Base-by-base conservation (phyloP, 805 yeast genomes). In the Myxozyma mucilagina region DNA sequence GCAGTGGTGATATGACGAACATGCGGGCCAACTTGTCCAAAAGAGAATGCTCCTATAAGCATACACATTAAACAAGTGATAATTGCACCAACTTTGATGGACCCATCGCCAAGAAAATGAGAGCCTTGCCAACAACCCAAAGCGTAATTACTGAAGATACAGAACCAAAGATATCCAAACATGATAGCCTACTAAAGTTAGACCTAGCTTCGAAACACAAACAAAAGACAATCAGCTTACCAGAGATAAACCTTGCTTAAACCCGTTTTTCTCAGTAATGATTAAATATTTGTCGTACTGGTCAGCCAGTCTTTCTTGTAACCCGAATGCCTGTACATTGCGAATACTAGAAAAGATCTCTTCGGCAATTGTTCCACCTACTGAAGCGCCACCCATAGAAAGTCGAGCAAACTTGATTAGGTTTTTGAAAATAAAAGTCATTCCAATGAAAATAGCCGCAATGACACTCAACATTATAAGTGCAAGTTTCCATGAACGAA, bases 81-180 rank as follows among this genome's bases (percentile, higher is more conserved):
- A 50, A 78, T 61, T 14, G 66, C 61, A 47, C 78, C 76, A 32
- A 76, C 72, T 34, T 56, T 51, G 13, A 71, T 53, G 34, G 67
- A 68, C 8, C 75, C 76, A 10, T 65, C 36, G 7, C 67, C 75
- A 32, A 77, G 64, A 43, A 75, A 64, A 24, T 79, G 73, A 1
- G 79, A 73, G 3, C 80, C 80, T 57, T 76, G 75, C 80, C 80
- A 77, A 60, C 75, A 76, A 0, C 79, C 76, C n/a, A 77, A 68
- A 2, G 79, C 80, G 47, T 84, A 69, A 89, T 90, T 69, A 89
- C 94, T 71, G 75, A 31, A 96, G 96, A 75, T 87, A 88, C 61
- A 89, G 35, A 54, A 49, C 60, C 58, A 62, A n/a, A 77, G 63
- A 10, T 66, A 47, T 10, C 74, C 77, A n/a, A 77, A 67, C 79